phyloP scores from a whole-genome alignment of 257 asterid genomes.

The Apocynum venetum region DNA sequence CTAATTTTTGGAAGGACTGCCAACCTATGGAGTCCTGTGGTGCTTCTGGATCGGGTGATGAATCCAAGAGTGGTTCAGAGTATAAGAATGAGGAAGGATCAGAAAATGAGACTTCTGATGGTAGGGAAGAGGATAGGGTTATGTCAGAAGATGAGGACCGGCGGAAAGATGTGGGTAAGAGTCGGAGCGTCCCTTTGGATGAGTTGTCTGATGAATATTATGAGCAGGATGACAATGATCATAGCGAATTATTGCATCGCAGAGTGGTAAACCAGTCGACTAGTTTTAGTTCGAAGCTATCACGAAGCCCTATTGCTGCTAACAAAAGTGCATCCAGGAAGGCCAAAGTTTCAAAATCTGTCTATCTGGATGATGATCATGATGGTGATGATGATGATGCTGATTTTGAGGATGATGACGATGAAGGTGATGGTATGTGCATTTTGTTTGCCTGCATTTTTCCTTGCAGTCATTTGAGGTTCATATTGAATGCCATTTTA shows the following conservation, averaged over 20 bases:
- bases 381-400: conserved; percentile 53
- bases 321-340: conserved; percentile 44
- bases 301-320: conserved; percentile 38
- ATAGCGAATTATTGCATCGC: conserved; percentile 57
- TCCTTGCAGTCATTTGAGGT: neutral
- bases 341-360: conserved; percentile 46
- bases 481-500: neutral
- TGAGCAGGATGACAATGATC: conserved; percentile 94
- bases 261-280: conserved; percentile 47
- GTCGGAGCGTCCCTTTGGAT: conserved; percentile 62
- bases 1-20: conserved; percentile 82
- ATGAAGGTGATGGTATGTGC: conserved; percentile 45
- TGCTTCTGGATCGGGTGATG: conserved; percentile 74
- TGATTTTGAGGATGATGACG: conserved; percentile 52
- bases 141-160: conserved; percentile 55
- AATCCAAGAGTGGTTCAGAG: conserved; percentile 87
- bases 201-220: conserved; percentile 99
- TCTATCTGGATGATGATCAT: conserved; percentile 46
- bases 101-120: conserved; percentile 72
- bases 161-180: conserved; percentile 48
- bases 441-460: neutral
- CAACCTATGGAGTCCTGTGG: conserved; percentile 45
- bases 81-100: conserved; percentile 62
- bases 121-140: conserved; percentile 41
- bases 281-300: conserved; percentile 51